Evolutionary conservation across 2,329 filamentous ascomycete species (phyloP), one percentile per base, ranked within the genome.

Genomic region (Colletotrichum sp.): DNA sequence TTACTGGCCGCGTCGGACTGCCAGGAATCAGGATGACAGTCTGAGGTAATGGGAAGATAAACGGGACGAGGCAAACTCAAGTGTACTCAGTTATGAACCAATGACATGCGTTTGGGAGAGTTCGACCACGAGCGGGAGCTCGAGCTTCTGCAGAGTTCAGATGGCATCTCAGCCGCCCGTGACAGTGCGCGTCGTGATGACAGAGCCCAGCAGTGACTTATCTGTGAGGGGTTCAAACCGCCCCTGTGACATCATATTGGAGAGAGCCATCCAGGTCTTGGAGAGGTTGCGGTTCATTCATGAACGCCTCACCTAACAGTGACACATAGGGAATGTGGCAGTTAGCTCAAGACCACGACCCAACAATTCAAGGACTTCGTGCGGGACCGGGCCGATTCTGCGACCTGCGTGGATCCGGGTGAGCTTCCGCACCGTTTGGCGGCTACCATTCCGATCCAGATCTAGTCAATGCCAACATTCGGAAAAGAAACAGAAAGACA

Each of bases 1-100:
- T 72, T 57, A 59, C 59, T 71, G 66, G 72, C 66, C 67, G 44
- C 66, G 52, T 60, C 18, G 39, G 66, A 57, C 67, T 57, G 71
- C 62, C 66, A 67, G 59, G 67, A 65, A 63, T 66, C 60, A 63
- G 59, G 52, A 65, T 60, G 21, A 8, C 69, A 74, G 65, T 62
- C 60, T 32, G 21, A 18, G 55, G 67, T 69, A 68, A 75, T 77
- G 52, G 62, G 66, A 75, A 63, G 60, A 69, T 63, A 57, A 75
- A 76, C 67, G 44, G 75, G 66, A 67, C 63, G 67, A 77, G 66
- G 75, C 75, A 71, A 71, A 55, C 72, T 75, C 62, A 28, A 57
- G 55, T 71, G 62, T 75, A 71, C 62, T 75, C 66, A 71, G 60
- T 55, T 75, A 74, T 66, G 74, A 62, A 69, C 63, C 44, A 76